These are phyloP conservation scores for Flaveria linearis DNA, from an alignment of 129 eudicot genomes.

Conservation along the genomic window DNA sequence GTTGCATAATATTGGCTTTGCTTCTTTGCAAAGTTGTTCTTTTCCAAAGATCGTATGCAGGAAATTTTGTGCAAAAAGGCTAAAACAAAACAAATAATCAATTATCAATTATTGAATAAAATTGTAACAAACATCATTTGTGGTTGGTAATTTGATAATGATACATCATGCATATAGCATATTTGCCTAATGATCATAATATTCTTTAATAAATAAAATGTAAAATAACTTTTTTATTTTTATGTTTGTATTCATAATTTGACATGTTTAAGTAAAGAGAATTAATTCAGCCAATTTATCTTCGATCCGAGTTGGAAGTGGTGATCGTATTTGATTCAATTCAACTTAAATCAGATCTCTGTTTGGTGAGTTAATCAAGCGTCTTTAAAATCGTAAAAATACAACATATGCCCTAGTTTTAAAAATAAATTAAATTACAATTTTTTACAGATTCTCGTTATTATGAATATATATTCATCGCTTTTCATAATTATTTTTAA, in stretches of 20 bases:
- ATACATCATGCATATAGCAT: constrained; percentile 24
- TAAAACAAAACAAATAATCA: constrained; percentile 10
- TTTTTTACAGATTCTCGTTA: not conserved
- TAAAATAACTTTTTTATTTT: too few species aligned
- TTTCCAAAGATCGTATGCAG: constrained; percentile 1
- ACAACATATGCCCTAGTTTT: not conserved
- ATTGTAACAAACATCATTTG: constrained; percentile 26
- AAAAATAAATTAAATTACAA: too few species aligned
- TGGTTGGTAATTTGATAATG: constrained; percentile 25
- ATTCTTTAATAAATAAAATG: not conserved
- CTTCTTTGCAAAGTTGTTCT: constrained; percentile 27
- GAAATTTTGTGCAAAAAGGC: not conserved
- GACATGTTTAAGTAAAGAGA: too few species aligned
- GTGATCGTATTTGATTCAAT: too few species aligned
- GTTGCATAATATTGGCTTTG: constrained; percentile 10
- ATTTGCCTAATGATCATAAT: not conserved
- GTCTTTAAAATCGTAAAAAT: not conserved
- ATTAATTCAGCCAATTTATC: too few species aligned
- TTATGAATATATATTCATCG: not conserved
- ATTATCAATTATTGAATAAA: not conserved
- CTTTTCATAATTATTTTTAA: too few species aligned
- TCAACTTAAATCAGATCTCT: not conserved
- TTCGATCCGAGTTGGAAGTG: too few species aligned
- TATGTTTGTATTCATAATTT: too few species aligned
- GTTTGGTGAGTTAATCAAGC: too few species aligned